Evolutionary conservation across 169 alveolate species (phyloP), one percentile per base, ranked within the genome.

Genomic region (Babesia caballi): DNA sequence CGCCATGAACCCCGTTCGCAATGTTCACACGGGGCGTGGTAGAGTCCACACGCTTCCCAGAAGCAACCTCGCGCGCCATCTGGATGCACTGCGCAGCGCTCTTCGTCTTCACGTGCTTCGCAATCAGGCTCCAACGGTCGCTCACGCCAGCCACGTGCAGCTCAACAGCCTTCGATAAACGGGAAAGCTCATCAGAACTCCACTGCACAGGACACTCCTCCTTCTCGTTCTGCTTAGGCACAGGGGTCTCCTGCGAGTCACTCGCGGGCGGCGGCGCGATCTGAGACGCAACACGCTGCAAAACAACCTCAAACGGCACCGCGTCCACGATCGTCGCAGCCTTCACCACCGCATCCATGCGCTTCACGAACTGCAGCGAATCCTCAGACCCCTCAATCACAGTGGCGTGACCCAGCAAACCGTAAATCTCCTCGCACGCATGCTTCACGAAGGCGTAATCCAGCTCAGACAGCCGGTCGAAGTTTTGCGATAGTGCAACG

Each of bases 91-190:
- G 95, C 49, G 89, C 90, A 23, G 92, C 92, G 32, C 77, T 89
- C 71, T 91, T 91, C 14, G 94, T 91, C 77, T 90, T 94, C 30
- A 95, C 90, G 25, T 66, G 82, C 51, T 93, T 95, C 32, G 96
- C 82, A 30, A 95, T 93, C 59, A 91, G 82, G 59, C 87, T 91
- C 98, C 98, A 95, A 66, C 98, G 82, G 56, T 93, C 85, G 49
- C 84, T 89, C 21, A 91, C 83, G 8, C 97, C 98, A 1, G 95
- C 97, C 30, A 97, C 96, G 77, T 85, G 92, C 71, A 91, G 81
- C 46, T 91, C 94, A 25, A 95, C 85, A 27, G 95, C 97, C 73
- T 95, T 93, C 32, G 95, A 85, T 19, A 95, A 88, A 17, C 87
- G 73, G 27, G 93, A 85, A 47, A 94, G 82, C 63, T 94, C 98